Percentiles rank a stretch among this genome's conserved stretches.
phyloP scores from a whole-genome alignment of 805 yeast genomes.

The Ogataea philodendri region DNA sequence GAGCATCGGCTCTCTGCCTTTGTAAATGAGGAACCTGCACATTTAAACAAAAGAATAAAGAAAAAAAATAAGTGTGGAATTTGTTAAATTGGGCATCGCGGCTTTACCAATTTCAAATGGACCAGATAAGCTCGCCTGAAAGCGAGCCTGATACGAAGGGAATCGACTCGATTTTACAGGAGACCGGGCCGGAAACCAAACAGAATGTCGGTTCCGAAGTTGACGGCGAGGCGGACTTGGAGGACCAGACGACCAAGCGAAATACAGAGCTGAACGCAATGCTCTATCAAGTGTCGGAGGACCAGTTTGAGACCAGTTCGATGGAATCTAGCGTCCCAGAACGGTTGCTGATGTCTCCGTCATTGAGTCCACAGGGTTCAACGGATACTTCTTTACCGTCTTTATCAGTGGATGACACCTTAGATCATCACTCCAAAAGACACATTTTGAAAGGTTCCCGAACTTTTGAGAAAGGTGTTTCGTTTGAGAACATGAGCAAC shows the following conservation, averaged over 20 bases:
- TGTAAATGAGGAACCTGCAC: slow-evolving; percentile 92
- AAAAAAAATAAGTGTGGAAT: slow-evolving; percentile 1
- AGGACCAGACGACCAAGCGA: slow-evolving; percentile 28
- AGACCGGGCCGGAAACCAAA: too few relatives aligned
- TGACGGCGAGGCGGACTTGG: slow-evolving; percentile 7
- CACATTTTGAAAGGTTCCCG: slow-evolving; percentile 11
- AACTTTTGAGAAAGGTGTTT: slow-evolving; percentile 34
- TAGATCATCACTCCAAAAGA: slow-evolving; percentile 6
- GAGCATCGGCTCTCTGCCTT: slow-evolving; percentile 85
- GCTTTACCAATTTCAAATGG: slow-evolving; percentile 3
- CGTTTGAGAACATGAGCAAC: slow-evolving; percentile 43
- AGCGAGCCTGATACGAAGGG: slow-evolving; percentile 2
- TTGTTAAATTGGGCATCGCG: slow-evolving; percentile 10
- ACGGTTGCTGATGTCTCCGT: slow-evolving; percentile 22
- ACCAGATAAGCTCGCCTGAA: slow-evolving; percentile 3
- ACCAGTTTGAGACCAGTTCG: slow-evolving; percentile 16
- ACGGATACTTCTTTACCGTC: slow-evolving; percentile 4
- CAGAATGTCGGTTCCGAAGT: too few relatives aligned
- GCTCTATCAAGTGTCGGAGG: slow-evolving; percentile 26
- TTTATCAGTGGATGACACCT: slow-evolving; percentile 5
- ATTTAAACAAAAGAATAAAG: slow-evolving; percentile 36
- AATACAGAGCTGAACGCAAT: slow-evolving; percentile 32
- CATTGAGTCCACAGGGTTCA: slow-evolving; percentile 9
- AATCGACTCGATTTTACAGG: too few relatives aligned
- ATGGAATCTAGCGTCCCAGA: slow-evolving; percentile 10